A percentile compares a stretch with the other conserved stretches of the same genome.
These are phyloP conservation scores for Leccinum aurantiacum DNA, from an alignment of 768 basidiomycete genomes.

Conservation along the genomic window DNA sequence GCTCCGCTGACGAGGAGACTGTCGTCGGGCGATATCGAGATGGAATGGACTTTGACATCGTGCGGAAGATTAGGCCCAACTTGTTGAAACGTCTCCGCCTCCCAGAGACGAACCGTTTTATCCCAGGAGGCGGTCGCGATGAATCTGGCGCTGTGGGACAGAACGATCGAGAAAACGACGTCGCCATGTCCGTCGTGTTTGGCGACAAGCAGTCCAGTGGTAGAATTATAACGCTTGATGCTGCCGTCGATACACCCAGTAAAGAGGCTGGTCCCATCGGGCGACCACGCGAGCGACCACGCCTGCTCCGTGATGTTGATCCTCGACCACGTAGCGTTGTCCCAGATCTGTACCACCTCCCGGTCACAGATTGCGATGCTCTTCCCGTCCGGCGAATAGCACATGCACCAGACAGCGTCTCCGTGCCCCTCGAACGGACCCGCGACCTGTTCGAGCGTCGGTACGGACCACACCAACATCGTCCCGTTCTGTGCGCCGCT, in stretches of 20 bases:
- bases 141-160: slow-evolving; percentile 21
- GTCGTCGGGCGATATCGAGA: slow-evolving; percentile 20
- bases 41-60: slow-evolving; percentile 3
- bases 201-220: neutral
- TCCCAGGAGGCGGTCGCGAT: slow-evolving; percentile 31
- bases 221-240: slow-evolving; percentile 14
- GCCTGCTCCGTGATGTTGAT: slow-evolving; percentile 9
- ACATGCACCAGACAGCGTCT: slow-evolving; percentile 18
- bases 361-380: slow-evolving; percentile 23
- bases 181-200: slow-evolving; percentile 18
- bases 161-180: slow-evolving; percentile 18
- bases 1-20: slow-evolving; percentile 18
- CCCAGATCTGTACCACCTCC: slow-evolving; percentile 18
- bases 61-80: slow-evolving; percentile 20
- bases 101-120: slow-evolving; percentile 31
- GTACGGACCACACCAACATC: slow-evolving; percentile 18
- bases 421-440: slow-evolving; percentile 11
- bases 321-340: slow-evolving; percentile 4
- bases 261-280: slow-evolving; percentile 14
- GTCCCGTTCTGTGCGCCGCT: slow-evolving; percentile 21
- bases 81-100: slow-evolving; percentile 17
- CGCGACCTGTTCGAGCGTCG: slow-evolving; percentile 5
- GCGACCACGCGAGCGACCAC: slow-evolving; percentile 26
- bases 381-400: slow-evolving; percentile 20
- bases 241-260: slow-evolving; percentile 19